Conservation (phyloP, 768 basidiomycete genomes). For the Chiua virens region DNA sequence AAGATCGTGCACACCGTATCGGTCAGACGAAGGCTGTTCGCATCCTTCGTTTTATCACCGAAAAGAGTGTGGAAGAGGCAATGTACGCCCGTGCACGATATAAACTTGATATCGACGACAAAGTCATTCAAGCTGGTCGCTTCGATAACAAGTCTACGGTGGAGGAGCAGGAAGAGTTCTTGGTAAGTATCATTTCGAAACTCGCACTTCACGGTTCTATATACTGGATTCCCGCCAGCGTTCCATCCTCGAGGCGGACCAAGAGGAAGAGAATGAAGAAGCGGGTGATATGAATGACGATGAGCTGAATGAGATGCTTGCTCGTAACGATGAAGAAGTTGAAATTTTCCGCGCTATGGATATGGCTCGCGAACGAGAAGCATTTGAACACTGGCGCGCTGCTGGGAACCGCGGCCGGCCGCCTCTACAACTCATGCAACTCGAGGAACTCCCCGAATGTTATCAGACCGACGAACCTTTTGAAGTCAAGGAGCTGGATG, state of each 20-base stretch:
- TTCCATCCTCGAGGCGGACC: slow-evolving; percentile 86
- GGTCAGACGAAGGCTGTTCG: slow-evolving; percentile 98
- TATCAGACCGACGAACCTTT: slow-evolving; percentile 87
- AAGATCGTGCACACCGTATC: slow-evolving; percentile 99
- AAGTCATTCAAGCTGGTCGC: slow-evolving; percentile 98
- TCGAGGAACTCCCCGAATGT: slow-evolving; percentile 90
- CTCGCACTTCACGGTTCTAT: background rate
- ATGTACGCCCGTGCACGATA: slow-evolving; percentile 93
- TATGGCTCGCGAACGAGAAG: slow-evolving; percentile 68
- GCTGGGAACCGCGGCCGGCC: slow-evolving; percentile 76
- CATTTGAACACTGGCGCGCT: slow-evolving; percentile 64
- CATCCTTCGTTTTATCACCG: slow-evolving; percentile 95
- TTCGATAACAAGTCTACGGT: slow-evolving; percentile 99
- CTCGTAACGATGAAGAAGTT: slow-evolving; percentile 79
- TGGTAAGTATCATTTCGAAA: slow-evolving; percentile 49
- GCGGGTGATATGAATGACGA: slow-evolving; percentile 92
- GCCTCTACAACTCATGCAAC: slow-evolving; percentile 72
- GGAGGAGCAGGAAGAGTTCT: slow-evolving; percentile 94
- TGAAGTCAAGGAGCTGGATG: slow-evolving; percentile 56
- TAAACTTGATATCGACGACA: slow-evolving; percentile 98
- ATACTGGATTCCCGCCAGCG: slow-evolving; percentile 48
- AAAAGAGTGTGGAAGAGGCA: slow-evolving; percentile 97
- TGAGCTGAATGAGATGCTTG: slow-evolving; percentile 90
- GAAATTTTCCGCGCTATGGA: slow-evolving; percentile 83
- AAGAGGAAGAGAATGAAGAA: slow-evolving; percentile 88